These are phyloP conservation scores for Cyberlindnera mycetangii DNA, from an alignment of 805 yeast genomes.

Conservation along the genomic window DNA sequence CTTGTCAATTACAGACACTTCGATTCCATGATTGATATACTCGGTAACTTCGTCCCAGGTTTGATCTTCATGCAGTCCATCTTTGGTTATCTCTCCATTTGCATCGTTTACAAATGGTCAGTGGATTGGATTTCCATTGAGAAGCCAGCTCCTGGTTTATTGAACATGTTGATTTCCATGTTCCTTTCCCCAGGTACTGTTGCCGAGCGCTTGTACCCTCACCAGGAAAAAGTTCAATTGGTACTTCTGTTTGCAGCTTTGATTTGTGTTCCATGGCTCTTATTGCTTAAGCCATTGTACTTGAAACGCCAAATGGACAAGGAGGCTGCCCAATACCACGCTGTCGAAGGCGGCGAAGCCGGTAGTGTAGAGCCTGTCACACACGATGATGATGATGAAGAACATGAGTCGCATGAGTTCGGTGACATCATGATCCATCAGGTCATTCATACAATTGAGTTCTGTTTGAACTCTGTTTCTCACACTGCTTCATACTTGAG, in stretches of 20 bases:
- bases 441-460: conserved; percentile 96
- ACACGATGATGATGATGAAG: conserved; percentile 14
- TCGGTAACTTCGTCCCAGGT: conserved; percentile 94
- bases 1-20: conserved; percentile 73
- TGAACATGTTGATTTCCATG: conserved; percentile 95
- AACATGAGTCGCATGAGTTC: conserved; percentile 56
- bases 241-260: conserved; percentile 72
- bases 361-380: conserved; percentile 25
- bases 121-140: conserved; percentile 83
- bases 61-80: conserved; percentile 93
- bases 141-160: conserved; percentile 84
- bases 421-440: conserved; percentile 97
- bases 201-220: conserved; percentile 74
- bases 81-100: conserved; percentile 84
- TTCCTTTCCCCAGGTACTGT: conserved; percentile 89
- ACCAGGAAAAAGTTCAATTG: conserved; percentile 77
- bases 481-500: conserved; percentile 97
- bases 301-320: conserved; percentile 54
- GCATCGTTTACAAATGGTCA: conserved; percentile 91
- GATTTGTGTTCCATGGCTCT: conserved; percentile 88
- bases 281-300: conserved; percentile 68
- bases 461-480: conserved; percentile 95
- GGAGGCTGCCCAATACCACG: conserved; percentile 26
- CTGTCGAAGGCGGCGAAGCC: conserved; percentile 39
- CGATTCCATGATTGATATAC: conserved; percentile 70